Evolutionary conservation across 2,329 filamentous ascomycete species (phyloP).

Genomic region (Exserohilum rostratum): DNA sequence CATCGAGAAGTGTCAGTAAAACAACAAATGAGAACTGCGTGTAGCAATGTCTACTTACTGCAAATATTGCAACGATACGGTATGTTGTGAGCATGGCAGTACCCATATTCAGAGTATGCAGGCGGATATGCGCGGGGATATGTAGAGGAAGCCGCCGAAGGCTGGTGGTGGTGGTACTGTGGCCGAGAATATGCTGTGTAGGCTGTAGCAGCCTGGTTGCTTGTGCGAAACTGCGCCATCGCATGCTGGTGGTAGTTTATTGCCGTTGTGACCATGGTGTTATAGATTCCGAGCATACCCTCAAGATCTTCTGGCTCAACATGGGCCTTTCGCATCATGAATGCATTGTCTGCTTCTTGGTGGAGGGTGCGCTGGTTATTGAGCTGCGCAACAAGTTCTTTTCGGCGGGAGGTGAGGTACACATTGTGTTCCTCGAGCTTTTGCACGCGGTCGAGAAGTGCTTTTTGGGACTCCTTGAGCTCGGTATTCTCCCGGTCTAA

Average conservation of each 20-base stretch:
- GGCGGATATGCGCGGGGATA: slow-evolving; percentile 12
- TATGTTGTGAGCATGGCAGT: slow-evolving; percentile 17
- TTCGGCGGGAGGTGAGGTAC: slow-evolving; percentile 16
- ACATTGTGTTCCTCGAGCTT: slow-evolving; percentile 18
- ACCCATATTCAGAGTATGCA: slow-evolving; percentile 12
- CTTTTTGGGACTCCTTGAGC: slow-evolving; percentile 5
- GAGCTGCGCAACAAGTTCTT: slow-evolving; percentile 23
- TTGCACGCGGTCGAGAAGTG: slow-evolving; percentile 9
- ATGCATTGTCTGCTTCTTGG: slow-evolving; percentile 27
- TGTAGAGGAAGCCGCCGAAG: not conserved
- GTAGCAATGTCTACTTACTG: too few species aligned
- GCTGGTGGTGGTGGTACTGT: not conserved
- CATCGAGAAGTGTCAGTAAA: too few species aligned
- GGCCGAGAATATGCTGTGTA: not conserved
- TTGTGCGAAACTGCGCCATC: slow-evolving; percentile 12
- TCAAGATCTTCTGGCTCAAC: slow-evolving; percentile 28
- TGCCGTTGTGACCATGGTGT: slow-evolving; percentile 17
- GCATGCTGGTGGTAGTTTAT: slow-evolving; percentile 23
- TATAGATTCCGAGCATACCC: slow-evolving; percentile 21
- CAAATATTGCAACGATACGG: slow-evolving; percentile 23
- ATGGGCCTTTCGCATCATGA: slow-evolving; percentile 20
- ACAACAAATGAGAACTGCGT: too few species aligned
- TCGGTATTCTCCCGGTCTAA: slow-evolving; percentile 20
- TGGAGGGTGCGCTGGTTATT: slow-evolving; percentile 24
- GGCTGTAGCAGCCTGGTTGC: not conserved